These are phyloP conservation scores for Russula virescens DNA, from an alignment of 768 basidiomycete genomes.

Conservation along the genomic window DNA sequence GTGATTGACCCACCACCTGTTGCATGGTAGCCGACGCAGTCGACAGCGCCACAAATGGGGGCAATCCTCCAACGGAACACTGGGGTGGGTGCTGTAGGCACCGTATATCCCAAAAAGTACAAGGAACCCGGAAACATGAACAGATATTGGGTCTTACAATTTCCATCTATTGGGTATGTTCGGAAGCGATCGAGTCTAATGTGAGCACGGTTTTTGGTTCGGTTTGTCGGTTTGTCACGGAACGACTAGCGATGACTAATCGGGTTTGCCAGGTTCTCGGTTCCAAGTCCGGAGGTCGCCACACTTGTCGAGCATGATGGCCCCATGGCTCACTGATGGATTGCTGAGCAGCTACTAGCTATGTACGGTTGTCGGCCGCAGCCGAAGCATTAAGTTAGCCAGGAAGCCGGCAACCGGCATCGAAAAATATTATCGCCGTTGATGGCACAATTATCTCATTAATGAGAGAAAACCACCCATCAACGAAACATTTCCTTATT, in stretches of 20 bases:
- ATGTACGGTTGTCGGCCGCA: background rate
- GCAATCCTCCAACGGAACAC: too few species aligned
- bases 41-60: background rate
- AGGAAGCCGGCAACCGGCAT: background rate
- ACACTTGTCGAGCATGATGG: too few species aligned
- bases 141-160: slow-evolving; percentile 5
- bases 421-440: slow-evolving; percentile 1
- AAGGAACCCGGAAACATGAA: background rate
- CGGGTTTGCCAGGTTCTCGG: slow-evolving; percentile 2
- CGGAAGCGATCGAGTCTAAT: slow-evolving; percentile 15
- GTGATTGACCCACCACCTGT: too few species aligned
- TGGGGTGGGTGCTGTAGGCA: too few species aligned
- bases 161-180: slow-evolving; percentile 1
- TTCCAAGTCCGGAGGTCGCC: too few species aligned
- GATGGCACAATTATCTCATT: slow-evolving; percentile 17
- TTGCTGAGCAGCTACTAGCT: background rate
- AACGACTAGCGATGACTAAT: slow-evolving; percentile 1
- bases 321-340: background rate
- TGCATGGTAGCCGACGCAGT: background rate
- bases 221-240: background rate
- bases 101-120: too few species aligned
- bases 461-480: slow-evolving; percentile 12
- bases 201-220: slow-evolving; percentile 2
- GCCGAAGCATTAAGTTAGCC: background rate
- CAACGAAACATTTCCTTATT: slow-evolving; percentile 19